These are phyloP conservation scores for Rhynchosporium graminicola DNA, from an alignment of 2,329 filamentous ascomycete genomes.

Conservation along the genomic window DNA sequence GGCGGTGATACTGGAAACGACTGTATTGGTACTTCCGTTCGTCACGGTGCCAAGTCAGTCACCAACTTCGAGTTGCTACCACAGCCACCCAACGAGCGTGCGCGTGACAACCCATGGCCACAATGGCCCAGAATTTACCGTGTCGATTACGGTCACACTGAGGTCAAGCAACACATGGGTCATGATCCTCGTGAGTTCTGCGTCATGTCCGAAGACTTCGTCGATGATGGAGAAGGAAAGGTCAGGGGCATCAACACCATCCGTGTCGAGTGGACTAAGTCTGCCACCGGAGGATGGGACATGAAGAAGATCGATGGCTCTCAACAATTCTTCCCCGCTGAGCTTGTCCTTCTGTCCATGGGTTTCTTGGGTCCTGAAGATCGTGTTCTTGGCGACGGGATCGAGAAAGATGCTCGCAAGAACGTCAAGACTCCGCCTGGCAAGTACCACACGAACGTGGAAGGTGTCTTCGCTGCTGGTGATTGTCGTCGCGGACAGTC, in stretches of 20 bases:
- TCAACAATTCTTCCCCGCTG: slow-evolving; percentile 94
- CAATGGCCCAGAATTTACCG: slow-evolving; percentile 98
- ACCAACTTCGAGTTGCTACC: slow-evolving; percentile 96
- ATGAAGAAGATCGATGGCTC: slow-evolving; percentile 97
- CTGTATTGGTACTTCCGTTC: slow-evolving; percentile 94
- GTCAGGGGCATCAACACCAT: slow-evolving; percentile 96
- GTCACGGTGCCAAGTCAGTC: slow-evolving; percentile 92
- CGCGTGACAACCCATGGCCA: slow-evolving; percentile 94
- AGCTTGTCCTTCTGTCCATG: slow-evolving; percentile 93
- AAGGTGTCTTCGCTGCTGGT: slow-evolving; percentile 89
- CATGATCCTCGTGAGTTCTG: slow-evolving; percentile 96
- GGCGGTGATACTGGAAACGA: slow-evolving; percentile 98
- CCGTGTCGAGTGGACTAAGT: slow-evolving; percentile 95
- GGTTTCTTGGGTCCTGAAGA: slow-evolving; percentile 95
- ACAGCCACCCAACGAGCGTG: slow-evolving; percentile 87
- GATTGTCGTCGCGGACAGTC: slow-evolving; percentile 95
- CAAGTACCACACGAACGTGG: slow-evolving; percentile 84
- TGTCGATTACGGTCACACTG: slow-evolving; percentile 95
- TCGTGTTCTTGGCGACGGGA: slow-evolving; percentile 79
- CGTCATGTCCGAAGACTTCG: slow-evolving; percentile 97
- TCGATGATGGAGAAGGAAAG: slow-evolving; percentile 81
- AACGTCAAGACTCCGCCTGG: slow-evolving; percentile 93
- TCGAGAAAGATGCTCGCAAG: slow-evolving; percentile 90
- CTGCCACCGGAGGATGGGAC: slow-evolving; percentile 86
- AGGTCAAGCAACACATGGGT: slow-evolving; percentile 94